Evolutionary conservation across 768 basidiomycete species (phyloP).

Genomic region (Nidula microcarpa): DNA sequence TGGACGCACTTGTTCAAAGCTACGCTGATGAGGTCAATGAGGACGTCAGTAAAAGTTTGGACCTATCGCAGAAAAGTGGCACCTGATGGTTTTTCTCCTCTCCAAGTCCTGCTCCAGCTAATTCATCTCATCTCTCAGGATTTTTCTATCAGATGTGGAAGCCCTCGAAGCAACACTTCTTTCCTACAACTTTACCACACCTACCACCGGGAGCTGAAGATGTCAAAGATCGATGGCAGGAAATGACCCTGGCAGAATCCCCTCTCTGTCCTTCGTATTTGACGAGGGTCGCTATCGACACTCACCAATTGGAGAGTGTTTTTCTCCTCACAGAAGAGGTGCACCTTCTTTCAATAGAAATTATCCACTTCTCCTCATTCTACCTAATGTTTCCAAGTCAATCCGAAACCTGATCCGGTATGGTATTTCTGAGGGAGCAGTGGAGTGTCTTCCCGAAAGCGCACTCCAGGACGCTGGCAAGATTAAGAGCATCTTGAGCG

Average conservation of each 20-base stretch:
- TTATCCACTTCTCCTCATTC: not conserved
- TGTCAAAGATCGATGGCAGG: conserved; percentile 14
- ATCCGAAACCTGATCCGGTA: conserved; percentile 12
- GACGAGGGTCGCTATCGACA: conserved; percentile 19
- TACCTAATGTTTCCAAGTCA: conserved; percentile 11
- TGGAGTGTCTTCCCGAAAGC: conserved; percentile 12
- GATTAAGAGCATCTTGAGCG: conserved; percentile 21
- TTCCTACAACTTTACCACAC: conserved; percentile 15
- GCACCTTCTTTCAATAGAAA: conserved; percentile 4
- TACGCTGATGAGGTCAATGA: conserved; percentile 6
- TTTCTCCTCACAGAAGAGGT: conserved; percentile 16
- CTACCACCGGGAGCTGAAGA: conserved; percentile 14
- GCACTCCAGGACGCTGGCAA: conserved; percentile 12
- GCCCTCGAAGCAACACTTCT: conserved; percentile 14
- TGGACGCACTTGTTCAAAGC: conserved; percentile 6
- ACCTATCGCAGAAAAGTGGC: conserved; percentile 8
- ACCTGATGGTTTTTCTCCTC: not conserved
- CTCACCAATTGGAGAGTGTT: conserved; percentile 21
- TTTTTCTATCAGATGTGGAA: conserved; percentile 15
- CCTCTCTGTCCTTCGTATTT: conserved; percentile 9
- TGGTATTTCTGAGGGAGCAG: conserved; percentile 14
- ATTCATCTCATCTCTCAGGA: not conserved
- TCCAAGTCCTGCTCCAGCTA: not conserved
- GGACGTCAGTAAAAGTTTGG: conserved; percentile 7
- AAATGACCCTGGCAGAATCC: conserved; percentile 7